These are phyloP conservation scores for Lasiodiplodia citricola DNA, from an alignment of 2,329 filamentous ascomycete genomes.

Conservation along the genomic window DNA sequence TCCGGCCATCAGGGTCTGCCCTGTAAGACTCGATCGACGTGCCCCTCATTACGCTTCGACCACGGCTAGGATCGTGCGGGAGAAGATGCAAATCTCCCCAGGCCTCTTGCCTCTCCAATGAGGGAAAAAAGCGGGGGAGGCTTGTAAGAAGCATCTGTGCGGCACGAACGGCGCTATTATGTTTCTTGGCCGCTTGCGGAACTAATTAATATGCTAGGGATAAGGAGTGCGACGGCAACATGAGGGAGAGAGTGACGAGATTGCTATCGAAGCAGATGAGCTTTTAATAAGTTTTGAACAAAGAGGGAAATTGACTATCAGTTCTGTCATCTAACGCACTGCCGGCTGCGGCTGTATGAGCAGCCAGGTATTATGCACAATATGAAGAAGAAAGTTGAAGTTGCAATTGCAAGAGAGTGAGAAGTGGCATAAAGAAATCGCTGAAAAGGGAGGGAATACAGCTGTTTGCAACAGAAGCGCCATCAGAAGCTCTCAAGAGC, in stretches of 20 bases:
- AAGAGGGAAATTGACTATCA: background rate
- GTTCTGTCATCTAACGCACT: background rate
- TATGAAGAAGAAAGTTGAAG: background rate
- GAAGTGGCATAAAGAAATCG: background rate
- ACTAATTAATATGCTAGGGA: background rate
- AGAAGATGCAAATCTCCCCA: background rate
- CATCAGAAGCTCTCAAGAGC: background rate
- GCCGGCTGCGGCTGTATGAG: background rate
- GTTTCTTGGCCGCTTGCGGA: background rate
- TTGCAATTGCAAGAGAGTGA: background rate
- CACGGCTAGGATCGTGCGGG: background rate
- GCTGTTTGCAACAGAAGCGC: background rate
- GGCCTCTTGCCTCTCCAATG: background rate
- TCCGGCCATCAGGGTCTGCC: too few species aligned
- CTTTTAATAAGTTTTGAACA: background rate
- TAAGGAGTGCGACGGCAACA: background rate
- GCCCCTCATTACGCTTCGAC: background rate
- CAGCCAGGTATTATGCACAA: background rate
- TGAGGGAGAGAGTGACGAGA: background rate
- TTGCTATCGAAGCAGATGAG: background rate
- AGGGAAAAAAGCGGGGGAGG: background rate
- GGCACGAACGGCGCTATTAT: background rate
- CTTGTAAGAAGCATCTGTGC: background rate
- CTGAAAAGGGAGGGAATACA: background rate
- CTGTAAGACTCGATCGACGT: background rate